These are phyloP conservation scores for Leccinum olivaceopallidum DNA, from an alignment of 768 basidiomycete genomes.

Conservation along the genomic window DNA sequence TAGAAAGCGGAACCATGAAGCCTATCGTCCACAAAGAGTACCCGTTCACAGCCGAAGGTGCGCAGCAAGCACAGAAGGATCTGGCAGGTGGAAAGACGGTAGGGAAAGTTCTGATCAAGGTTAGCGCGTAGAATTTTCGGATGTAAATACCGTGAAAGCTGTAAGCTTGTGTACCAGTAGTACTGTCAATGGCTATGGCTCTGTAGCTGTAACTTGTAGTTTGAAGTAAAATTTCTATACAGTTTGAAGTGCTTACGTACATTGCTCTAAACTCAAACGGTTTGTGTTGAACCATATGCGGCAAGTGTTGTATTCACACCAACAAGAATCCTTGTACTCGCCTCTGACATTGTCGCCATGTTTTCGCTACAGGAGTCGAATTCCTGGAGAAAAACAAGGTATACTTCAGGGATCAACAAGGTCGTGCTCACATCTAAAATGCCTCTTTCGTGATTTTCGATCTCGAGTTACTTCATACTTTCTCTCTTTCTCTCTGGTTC, in stretches of 20 bases:
- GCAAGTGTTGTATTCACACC: conserved; percentile 28
- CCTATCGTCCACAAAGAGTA: conserved; percentile 76
- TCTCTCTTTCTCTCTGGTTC: conserved; percentile 8
- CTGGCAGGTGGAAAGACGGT: conserved; percentile 73
- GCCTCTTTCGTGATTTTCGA: not conserved
- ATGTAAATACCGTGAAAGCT: not conserved
- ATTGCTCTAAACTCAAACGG: no score
- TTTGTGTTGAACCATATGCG: not conserved
- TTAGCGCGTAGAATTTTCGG: conserved; percentile 31
- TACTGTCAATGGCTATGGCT: not conserved
- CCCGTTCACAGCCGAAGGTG: conserved; percentile 79
- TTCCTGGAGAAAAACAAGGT: conserved; percentile 26
- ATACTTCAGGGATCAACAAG: conserved; percentile 18
- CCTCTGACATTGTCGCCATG: conserved; percentile 23
- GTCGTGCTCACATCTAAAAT: conserved; percentile 23
- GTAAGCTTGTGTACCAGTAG: not conserved
- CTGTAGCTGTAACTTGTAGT: conserved; percentile 3
- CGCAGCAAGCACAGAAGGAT: conserved; percentile 74
- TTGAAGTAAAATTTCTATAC: no score
- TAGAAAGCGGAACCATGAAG: conserved; percentile 61
- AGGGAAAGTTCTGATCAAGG: conserved; percentile 86
- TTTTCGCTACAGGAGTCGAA: conserved; percentile 16
- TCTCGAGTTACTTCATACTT: conserved; percentile 2
- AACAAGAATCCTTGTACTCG: conserved; percentile 25
- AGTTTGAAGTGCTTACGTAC: not conserved